Evolutionary conservation across 1,284 basidiomycete species (phyloP), one percentile per base, ranked within the genome.

Genomic region (Rhodofomes roseus): DNA sequence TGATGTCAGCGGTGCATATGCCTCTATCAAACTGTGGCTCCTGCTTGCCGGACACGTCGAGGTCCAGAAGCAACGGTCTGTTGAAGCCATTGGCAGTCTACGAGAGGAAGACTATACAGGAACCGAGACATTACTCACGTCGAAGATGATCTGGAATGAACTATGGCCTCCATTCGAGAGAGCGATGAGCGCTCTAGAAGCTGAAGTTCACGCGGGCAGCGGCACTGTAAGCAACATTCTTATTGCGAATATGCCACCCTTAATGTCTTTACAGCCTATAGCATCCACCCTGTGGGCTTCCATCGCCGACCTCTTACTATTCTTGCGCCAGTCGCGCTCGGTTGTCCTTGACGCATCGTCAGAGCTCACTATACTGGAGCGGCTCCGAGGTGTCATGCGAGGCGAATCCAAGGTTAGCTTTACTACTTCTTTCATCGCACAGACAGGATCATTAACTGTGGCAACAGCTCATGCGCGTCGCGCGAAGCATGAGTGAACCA

Each of bases 1-100:
- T 0, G 85, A 87, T 61, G 77, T 90, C 57, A 88, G 87, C 67
- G 81, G 86, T 65, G 85, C 84, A 2, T 87, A 86, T 65, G 79
- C 84, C 31, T 77, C 85, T 1, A 80, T 89, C 65, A 89, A 87
- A 67, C 71, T 89, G 2, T 90, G 88, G 88, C 70, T 90, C 11
- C 70, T 89, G 59, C 71, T 89, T 14, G 80, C 80, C 2, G 76
- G 77, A 39, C 79, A 74, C 57, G 70, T 75, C 37, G 58, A 65
- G 0, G 23, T 37, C 25, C 56, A 60, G 29, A 54, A 54, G 36
- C 48, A 58, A 14, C 50, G 56, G 14, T 46, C 48, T 18, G 31
- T 50, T 7, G 39, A 54, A 1, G 44, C 25, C 2, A 29, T 44
- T 11, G 22, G 18, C 20, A 54, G 56, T 18, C 16, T 20, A 11